A percentile compares a stretch with the other conserved stretches of the same genome.
Evolutionary conservation across 2,329 filamentous ascomycete genomes (phyloP).

Genomic region (Lachnellula occidentalis): DNA sequence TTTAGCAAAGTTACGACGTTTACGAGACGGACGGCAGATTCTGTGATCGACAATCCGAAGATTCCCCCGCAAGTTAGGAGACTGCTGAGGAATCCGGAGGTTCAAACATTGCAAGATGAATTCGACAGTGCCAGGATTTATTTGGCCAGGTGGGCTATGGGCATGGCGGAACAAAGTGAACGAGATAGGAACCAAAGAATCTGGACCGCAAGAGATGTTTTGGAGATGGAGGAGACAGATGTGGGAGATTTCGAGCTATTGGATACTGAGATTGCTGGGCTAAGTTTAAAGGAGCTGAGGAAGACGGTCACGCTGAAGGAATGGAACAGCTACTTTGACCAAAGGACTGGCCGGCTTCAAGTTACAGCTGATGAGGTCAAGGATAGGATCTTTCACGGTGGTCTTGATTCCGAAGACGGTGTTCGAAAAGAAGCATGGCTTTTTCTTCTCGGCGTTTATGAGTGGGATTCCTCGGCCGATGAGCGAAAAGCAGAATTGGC

Average conservation of each 20-base stretch:
- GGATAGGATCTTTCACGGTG: constrained; percentile 94
- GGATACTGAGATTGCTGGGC: constrained; percentile 66
- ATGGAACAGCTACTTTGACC: constrained; percentile 88
- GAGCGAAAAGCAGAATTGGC: constrained; percentile 80
- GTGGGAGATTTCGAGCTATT: constrained; percentile 95
- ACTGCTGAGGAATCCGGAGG: constrained; percentile 83
- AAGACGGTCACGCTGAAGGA: constrained; percentile 75
- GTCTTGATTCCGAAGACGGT: constrained; percentile 80
- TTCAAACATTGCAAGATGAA: constrained; percentile 92
- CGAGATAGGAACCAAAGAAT: constrained; percentile 78
- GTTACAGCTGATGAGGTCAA: constrained; percentile 90
- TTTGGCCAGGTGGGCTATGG: constrained; percentile 96
- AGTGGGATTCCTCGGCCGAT: constrained; percentile 85
- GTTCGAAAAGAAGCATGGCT: constrained; percentile 96
- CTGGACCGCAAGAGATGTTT: constrained; percentile 87
- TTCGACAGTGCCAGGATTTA: constrained; percentile 96
- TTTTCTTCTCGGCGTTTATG: constrained; percentile 84
- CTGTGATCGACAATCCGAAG: constrained; percentile 85
- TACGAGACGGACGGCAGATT: constrained; percentile 84
- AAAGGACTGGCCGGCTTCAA: constrained; percentile 64
- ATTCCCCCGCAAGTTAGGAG: constrained; percentile 82
- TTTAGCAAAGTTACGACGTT: constrained; percentile 97
- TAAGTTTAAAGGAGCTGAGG: constrained; percentile 71
- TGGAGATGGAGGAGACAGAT: constrained; percentile 90
- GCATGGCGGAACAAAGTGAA: constrained; percentile 95